Evolutionary conservation across 768 basidiomycete species (phyloP), one percentile per base, ranked within the genome.

Genomic region (Rhizopogon vulgaris): DNA sequence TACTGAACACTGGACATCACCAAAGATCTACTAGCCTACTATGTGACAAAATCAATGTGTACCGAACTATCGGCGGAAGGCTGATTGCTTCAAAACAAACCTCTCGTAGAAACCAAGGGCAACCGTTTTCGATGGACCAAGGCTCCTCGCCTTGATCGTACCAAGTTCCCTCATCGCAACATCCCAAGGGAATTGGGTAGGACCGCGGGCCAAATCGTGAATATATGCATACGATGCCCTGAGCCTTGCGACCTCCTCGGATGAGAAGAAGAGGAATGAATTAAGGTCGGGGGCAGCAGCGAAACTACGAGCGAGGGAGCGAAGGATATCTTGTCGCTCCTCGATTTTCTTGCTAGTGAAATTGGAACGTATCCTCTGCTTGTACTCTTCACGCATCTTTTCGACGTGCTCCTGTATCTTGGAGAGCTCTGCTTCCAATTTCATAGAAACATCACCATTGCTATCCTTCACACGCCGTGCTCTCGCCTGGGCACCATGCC

Each of bases 111-210:
- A 79, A 1, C 61, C 60, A 1, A 63, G 62, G 6, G 66, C 65
- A 3, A 78, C 60, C 0, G 73, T 71, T 60, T 78, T 79, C 38
- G 61, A 64, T 0, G 60, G 53, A 4, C 75, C 75, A 11, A 63
- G 48, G 1, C 77, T 74, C 18, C 63, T 63, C 4, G 76, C 73
- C 62, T 84, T 83, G 62, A 84, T 81, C 36, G 58, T 57, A 47
- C 78, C 71, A 14, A 85, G 67, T 49, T 76, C 73, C 6, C 80
- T 68, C 66, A 79, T 74, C 1, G 80, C 78, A 30, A 84, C 72
- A 59, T 82, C 71, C 69, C 73, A 83, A 0, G 81, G 77, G 58
- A 81, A 80, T 14, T 73, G 67, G 5, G 69, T 62, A 2, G 18
- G 34, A 2, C 38, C 50, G 32, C 52, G 49, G 40, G 58, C 56